Evolutionary conservation across 495 filamentous ascomycete species (phyloP), one percentile per base, ranked within the genome.

Genomic region (Xylona heveae): DNA sequence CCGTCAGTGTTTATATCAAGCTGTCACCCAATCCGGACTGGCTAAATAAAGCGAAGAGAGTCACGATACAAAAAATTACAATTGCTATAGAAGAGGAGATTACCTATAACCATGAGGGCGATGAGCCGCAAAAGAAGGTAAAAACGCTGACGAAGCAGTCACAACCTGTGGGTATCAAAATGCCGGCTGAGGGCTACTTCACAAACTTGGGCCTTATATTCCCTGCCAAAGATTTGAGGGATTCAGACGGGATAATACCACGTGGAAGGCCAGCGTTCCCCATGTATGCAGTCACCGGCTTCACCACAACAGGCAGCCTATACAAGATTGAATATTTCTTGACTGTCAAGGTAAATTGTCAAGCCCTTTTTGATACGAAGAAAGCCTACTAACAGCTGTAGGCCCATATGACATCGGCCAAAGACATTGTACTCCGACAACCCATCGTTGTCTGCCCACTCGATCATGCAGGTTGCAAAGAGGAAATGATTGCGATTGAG

Each of bases 301-400:
- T 97, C 44, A 92, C 88, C 14, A 97, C 88, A 0, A 78, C 82
- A 20, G 90, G 77, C 8, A 88, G 74, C 35, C 64, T 97, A 8
- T 97, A 95, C 54, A 95, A 94, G 52, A 91, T 97, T 47, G 85
- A 97, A 50, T 97, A 94, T 49, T 97, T 78, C 44, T 55, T 97
- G 27, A 80, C 72, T 23, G 81, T 97, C 26, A 92, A 91, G 66
- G 88, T 94, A 56, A 12, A 63, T 50, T 10, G 15, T 22, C 16
- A 21, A 20, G 15, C 13, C 30, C 3, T 24, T 25, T 36, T 40
- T 19, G 2, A 30, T 10, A 30, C 13, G 8, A 3, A 4, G 8
- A 8, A 16, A 30, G 28, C 3, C 31, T 33, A 19, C 19, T 4
- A 2, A 36, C 33, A 17, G 4, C 2, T 8, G 19, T 36, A 97